Conservation (phyloP, 306 rosid genomes). For the Sicyos edulis region DNA sequence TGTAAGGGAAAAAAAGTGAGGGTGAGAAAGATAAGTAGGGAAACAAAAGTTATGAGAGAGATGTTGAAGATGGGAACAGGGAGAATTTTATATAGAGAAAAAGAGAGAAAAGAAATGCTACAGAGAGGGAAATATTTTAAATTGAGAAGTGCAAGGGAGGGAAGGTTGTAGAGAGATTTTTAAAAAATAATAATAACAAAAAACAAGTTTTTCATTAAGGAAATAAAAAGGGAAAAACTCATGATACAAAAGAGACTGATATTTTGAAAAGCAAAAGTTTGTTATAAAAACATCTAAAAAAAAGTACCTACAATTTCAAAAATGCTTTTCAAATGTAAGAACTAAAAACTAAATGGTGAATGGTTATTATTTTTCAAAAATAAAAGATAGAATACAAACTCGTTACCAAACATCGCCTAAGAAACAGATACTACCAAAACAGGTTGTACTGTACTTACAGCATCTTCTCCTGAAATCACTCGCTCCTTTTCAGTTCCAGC, state of each 20-base stretch:
- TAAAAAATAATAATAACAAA: too few relatives aligned
- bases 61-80: neutral
- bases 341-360: neutral
- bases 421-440: neutral
- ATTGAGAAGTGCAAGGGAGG: neutral
- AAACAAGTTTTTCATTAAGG: too few relatives aligned
- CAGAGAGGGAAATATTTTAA: neutral
- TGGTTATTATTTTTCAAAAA: neutral
- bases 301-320: neutral
- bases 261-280: too few relatives aligned
- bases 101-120: neutral
- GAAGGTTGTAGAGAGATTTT: neutral
- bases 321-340: neutral
- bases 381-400: neutral
- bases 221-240: too few relatives aligned
- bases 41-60: neutral
- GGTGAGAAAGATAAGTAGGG: neutral
- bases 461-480: constrained; percentile 84
- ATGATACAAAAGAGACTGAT: neutral
- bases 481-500: constrained; percentile 90
- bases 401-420: neutral
- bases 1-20: neutral
- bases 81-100: neutral
- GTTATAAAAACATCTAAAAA: neutral
- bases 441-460: constrained; percentile 44